phyloP scores from a whole-genome alignment of 805 yeast genomes.

The Ogataea angusta region DNA sequence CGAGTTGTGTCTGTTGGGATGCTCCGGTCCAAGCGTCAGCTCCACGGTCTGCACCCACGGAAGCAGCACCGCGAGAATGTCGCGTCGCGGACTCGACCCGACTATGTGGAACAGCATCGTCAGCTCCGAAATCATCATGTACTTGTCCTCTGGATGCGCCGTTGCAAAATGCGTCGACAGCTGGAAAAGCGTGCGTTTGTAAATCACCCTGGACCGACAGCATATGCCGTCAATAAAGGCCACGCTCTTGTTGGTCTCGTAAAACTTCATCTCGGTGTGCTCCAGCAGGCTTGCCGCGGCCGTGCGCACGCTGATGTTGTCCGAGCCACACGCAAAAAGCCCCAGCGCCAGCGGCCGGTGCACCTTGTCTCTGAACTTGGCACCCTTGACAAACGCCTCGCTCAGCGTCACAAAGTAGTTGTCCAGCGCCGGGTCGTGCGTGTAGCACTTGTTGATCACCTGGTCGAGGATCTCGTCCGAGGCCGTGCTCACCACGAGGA shows the following conservation, averaged over 20 bases:
- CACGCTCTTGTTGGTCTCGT: slow-evolving; percentile 50
- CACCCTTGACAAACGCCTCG: slow-evolving; percentile 53
- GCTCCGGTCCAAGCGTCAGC: slow-evolving; percentile 38
- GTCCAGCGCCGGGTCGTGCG: slow-evolving; percentile 52
- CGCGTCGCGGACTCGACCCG: slow-evolving; percentile 60
- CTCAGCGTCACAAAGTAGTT: slow-evolving; percentile 71
- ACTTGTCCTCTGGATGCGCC: slow-evolving; percentile 55
- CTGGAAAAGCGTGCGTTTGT: slow-evolving; percentile 80
- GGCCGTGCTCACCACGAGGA: slow-evolving; percentile 58
- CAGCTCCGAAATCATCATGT: slow-evolving; percentile 65
- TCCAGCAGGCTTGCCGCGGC: slow-evolving; percentile 71
- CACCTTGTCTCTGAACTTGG: slow-evolving; percentile 48
- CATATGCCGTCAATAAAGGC: slow-evolving; percentile 68
- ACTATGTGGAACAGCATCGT: slow-evolving; percentile 66
- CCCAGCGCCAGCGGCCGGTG: slow-evolving; percentile 73
- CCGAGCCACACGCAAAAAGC: slow-evolving; percentile 75
- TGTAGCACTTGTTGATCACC: slow-evolving; percentile 70
- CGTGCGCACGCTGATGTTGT: slow-evolving; percentile 60
- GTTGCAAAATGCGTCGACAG: slow-evolving; percentile 71
- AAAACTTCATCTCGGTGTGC: slow-evolving; percentile 58
- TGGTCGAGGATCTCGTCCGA: slow-evolving; percentile 51
- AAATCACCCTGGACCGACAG: slow-evolving; percentile 76
- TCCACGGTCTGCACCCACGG: slow-evolving; percentile 94
- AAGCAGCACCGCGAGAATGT: slow-evolving; percentile 70
- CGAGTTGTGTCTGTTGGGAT: slow-evolving; percentile 38